Evolutionary conservation across 2,329 filamentous ascomycete species (phyloP).

Genomic region (Amylocarpus encephaloides): DNA sequence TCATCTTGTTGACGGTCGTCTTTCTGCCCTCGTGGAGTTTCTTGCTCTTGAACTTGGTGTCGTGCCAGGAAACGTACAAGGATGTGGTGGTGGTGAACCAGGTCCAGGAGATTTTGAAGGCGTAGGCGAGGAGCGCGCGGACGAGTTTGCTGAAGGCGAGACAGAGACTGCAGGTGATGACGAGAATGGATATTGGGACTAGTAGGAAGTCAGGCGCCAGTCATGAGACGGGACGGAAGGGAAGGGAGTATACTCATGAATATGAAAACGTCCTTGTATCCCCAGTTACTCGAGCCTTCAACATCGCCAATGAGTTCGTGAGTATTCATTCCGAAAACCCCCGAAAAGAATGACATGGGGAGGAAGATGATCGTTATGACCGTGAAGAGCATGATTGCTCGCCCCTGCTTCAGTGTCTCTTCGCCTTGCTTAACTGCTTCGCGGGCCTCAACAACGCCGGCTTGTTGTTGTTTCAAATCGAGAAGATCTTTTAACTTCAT

Average conservation of each 20-base stretch:
- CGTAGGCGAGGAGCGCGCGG: constrained; percentile 2
- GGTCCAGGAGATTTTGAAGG: constrained; percentile 3
- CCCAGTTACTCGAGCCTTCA: not conserved
- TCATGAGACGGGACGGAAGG: not conserved
- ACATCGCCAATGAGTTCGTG: not conserved
- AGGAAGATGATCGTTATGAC: constrained; percentile 20
- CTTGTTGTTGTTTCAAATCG: constrained; percentile 41
- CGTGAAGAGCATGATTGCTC: constrained; percentile 35
- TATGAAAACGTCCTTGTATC: constrained; percentile 8
- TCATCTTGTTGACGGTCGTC: not conserved
- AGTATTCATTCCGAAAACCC: constrained; percentile 11
- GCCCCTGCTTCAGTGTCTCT: constrained; percentile 37
- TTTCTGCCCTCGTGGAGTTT: not conserved
- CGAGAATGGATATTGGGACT: constrained; percentile 10
- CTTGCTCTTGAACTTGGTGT: constrained; percentile 1
- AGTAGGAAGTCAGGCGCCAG: not conserved
- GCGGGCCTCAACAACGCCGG: constrained; percentile 39
- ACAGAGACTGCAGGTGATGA: constrained; percentile 7
- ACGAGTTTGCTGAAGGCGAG: constrained; percentile 10
- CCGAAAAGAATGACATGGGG: constrained; percentile 10
- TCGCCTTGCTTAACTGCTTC: constrained; percentile 36
- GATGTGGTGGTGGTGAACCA: constrained; percentile 1
- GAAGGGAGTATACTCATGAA: constrained; percentile 5
- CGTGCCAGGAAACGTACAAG: not conserved
- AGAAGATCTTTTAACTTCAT: constrained; percentile 32